These are phyloP conservation scores for Arthonia radiata DNA, from an alignment of 495 filamentous ascomycete species.

Conservation along the genomic window DNA sequence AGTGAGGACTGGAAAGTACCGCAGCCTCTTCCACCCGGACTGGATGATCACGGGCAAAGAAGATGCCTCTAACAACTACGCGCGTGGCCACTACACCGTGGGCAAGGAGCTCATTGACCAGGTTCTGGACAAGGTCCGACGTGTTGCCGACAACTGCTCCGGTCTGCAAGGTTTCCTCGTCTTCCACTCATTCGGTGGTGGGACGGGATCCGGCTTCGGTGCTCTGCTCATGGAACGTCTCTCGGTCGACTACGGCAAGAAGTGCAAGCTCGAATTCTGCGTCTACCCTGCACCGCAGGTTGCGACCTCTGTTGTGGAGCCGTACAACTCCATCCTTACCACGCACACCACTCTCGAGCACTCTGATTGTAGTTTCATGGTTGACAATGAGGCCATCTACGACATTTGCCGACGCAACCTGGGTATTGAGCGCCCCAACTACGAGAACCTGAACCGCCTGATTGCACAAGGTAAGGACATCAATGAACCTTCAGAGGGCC, in stretches of 20 bases:
- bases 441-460: constrained; percentile 93
- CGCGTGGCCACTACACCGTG: constrained; percentile 95
- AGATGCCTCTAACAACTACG: constrained; percentile 99
- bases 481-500: background rate
- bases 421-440: constrained; percentile 86
- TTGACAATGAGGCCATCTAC: constrained; percentile 99
- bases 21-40: constrained; percentile 90
- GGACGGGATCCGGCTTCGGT: constrained; percentile 95
- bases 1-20: constrained; percentile 92
- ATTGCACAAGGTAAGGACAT: constrained; percentile 61
- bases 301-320: constrained; percentile 91
- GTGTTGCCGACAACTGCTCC: constrained; percentile 85
- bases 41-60: constrained; percentile 99
- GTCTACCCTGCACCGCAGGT: constrained; percentile 95
- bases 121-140: constrained; percentile 88
- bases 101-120: constrained; percentile 97
- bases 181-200: constrained; percentile 98
- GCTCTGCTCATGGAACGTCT: constrained; percentile 94
- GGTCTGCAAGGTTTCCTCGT: constrained; percentile 97
- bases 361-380: constrained; percentile 98
- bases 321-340: constrained; percentile 96
- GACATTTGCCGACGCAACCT: constrained; percentile 97
- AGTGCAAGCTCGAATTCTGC: constrained; percentile 98
- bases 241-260: constrained; percentile 96
- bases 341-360: constrained; percentile 98